phyloP scores from a whole-genome alignment of 192 early-diverging fungal species.

The Backusella morwellensis region DNA sequence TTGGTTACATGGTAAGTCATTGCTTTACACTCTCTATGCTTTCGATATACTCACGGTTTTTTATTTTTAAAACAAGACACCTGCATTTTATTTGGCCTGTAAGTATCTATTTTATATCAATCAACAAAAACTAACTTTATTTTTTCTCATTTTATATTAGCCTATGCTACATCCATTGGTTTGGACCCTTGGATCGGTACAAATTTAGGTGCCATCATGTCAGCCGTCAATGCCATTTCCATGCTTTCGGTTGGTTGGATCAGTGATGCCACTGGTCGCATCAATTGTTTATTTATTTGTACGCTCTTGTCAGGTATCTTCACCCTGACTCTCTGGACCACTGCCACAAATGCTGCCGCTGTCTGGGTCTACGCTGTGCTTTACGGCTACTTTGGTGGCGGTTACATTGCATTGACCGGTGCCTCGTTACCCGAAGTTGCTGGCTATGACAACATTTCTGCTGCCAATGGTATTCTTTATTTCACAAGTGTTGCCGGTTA shows the following conservation, averaged over 20 bases:
- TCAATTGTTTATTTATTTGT: not conserved
- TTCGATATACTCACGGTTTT: not conserved
- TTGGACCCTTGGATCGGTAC: conserved; percentile 7
- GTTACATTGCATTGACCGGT: conserved; percentile 39
- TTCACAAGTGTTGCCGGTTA: conserved; percentile 40
- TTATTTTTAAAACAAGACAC: conserved; percentile 6
- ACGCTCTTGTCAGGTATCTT: not conserved
- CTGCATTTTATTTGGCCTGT: conserved; percentile 18
- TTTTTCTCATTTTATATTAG: not conserved
- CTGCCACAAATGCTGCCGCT: not conserved
- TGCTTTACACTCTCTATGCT: not conserved
- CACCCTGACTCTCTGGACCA: not conserved
- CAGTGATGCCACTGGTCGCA: not conserved
- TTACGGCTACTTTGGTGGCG: conserved; percentile 48
- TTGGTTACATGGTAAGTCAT: conserved; percentile 22
- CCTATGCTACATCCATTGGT: conserved; percentile 23
- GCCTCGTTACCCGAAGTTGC: conserved; percentile 35
- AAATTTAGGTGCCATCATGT: conserved; percentile 15
- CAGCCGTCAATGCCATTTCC: conserved; percentile 19
- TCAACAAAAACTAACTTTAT: not conserved
- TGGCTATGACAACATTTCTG: conserved; percentile 34
- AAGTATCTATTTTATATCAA: not conserved
- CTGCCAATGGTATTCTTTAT: conserved; percentile 37
- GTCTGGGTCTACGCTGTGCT: conserved; percentile 38
- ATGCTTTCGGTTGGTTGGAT: conserved; percentile 20